Base-by-base conservation (phyloP, 257 asterid species). In the Gentiana macrophylla region DNA sequence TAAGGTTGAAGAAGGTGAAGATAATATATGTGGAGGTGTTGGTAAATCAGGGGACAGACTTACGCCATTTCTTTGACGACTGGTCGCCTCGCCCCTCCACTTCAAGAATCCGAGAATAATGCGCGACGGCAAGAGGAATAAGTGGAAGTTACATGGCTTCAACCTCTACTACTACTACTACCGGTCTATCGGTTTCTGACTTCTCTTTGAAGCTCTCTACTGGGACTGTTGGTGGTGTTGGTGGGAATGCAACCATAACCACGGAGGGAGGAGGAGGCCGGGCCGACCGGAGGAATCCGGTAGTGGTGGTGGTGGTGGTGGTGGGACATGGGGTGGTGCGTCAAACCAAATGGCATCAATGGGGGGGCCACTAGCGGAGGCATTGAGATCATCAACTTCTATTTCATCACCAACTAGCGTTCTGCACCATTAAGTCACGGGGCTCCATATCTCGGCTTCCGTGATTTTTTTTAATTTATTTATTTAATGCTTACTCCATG, bases 281-380 rank as follows among this genome's bases (percentile, higher is more conserved):
- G n/a, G n/a, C n/a, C n/a, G n/a, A n/a, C n/a, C n/a, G n/a, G n/a
- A n/a, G n/a, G 78, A 72, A 35, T 1, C 77, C 8, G 62, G 53
- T 33, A 15, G 64, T 49, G 64, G 35, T 24, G 53, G 49, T 1
- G 64, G 62, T 2, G 65, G 52, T 15, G 46, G 58, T 33, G 81
- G 72, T 55, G 59, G 74, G 56, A 79, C 59, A 8, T 67, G 70
- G 58, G 48, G 67, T 35, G 77, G 94, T 89, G 84, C 69, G 52
- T 63, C 72, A 12, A 71, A 49, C 56, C 79, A 68, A 44, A 74
- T 51, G 8, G 70, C 79, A 10, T 69, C 89, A 4, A 70, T 84
- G 84, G 90, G 94, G 0, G 96, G 95, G 5, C 96, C 98, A 32
- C 70, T 91, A 24, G 98, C 93, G 0, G 98, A 91, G 81, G 98